Conservation (phyloP, 225 moss, liverwort and hornwort genomes). For the Marchantia paleacea region DNA sequence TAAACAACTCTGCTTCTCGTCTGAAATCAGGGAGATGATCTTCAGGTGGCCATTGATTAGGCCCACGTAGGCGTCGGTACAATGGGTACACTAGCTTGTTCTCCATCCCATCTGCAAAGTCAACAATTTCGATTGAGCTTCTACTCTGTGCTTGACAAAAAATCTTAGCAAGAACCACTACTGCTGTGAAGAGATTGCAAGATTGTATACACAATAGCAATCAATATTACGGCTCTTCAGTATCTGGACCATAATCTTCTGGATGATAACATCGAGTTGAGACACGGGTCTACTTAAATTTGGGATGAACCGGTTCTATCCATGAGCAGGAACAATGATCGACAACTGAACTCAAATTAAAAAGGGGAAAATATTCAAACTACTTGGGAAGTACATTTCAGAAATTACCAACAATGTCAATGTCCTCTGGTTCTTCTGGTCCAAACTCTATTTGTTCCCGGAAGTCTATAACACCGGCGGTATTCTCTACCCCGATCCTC, state of each 20-base stretch:
- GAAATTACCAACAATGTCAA: constrained; percentile 36
- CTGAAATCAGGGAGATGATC: constrained; percentile 44
- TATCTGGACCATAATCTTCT: no score
- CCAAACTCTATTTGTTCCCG: constrained; percentile 68
- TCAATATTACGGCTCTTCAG: no score
- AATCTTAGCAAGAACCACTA: no score
- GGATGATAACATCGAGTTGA: no score
- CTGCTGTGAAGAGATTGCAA: no score
- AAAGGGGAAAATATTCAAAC: no score
- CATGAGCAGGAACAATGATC: no score
- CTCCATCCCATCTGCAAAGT: constrained; percentile 39
- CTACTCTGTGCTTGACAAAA: neutral
- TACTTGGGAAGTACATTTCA: neutral
- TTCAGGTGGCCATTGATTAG: constrained; percentile 64
- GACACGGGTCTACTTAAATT: no score
- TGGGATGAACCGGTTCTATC: no score
- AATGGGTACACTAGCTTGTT: constrained; percentile 43
- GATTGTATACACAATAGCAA: no score
- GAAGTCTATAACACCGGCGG: constrained; percentile 58
- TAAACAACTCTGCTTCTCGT: constrained; percentile 43
- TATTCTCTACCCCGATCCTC: constrained; percentile 67
- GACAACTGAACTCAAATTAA: no score
- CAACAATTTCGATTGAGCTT: neutral
- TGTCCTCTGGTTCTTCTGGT: constrained; percentile 51
- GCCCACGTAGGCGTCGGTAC: constrained; percentile 59